A percentile compares a stretch with the other conserved stretches of the same genome.
Evolutionary conservation across 1,139 yeast genomes (phyloP).

Genomic region (Keqinozyma sinolaborantium): DNA sequence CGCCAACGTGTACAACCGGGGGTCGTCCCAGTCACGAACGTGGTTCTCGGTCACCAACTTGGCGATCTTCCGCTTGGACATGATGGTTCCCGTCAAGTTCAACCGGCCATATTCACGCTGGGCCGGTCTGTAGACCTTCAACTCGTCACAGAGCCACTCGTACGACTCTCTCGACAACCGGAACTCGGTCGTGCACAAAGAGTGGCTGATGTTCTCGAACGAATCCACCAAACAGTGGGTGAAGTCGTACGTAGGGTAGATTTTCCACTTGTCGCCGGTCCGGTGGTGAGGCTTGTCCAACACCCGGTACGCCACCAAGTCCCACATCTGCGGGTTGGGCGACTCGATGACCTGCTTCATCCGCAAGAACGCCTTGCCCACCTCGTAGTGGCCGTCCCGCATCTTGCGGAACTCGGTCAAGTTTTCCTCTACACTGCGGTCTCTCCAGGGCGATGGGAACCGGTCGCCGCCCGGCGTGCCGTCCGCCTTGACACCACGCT

Average conservation of each 20-base stretch:
- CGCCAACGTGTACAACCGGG: constrained; percentile 90
- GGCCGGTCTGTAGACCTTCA: constrained; percentile 95
- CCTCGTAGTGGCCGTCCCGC: constrained; percentile 84
- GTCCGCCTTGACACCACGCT: constrained; percentile 87
- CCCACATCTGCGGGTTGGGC: constrained; percentile 99
- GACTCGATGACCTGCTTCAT: constrained; percentile 94
- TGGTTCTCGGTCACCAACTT: constrained; percentile 75
- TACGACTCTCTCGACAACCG: constrained; percentile 88
- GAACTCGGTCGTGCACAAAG: constrained; percentile 94
- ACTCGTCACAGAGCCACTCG: constrained; percentile 97
- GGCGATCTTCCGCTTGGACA: constrained; percentile 95
- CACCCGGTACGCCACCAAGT: constrained; percentile 96
- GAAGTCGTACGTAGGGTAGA: constrained; percentile 97
- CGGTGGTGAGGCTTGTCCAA: constrained; percentile 90
- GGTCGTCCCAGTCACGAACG: constrained; percentile 99
- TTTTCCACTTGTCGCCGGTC: constrained; percentile 96
- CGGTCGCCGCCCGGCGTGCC: constrained; percentile 95
- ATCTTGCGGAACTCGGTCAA: constrained; percentile 79
- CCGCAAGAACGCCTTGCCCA: constrained; percentile 91
- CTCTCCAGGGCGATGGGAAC: constrained; percentile 75
- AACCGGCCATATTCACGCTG: constrained; percentile 98
- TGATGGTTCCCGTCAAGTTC: constrained; percentile 88
- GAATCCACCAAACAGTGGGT: constrained; percentile 99
- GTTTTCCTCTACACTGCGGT: constrained; percentile 66
- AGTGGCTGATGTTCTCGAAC: constrained; percentile 91